phyloP scores from a whole-genome alignment of 2,329 filamentous ascomycete genomes.

The Ascochyta koolunga region DNA sequence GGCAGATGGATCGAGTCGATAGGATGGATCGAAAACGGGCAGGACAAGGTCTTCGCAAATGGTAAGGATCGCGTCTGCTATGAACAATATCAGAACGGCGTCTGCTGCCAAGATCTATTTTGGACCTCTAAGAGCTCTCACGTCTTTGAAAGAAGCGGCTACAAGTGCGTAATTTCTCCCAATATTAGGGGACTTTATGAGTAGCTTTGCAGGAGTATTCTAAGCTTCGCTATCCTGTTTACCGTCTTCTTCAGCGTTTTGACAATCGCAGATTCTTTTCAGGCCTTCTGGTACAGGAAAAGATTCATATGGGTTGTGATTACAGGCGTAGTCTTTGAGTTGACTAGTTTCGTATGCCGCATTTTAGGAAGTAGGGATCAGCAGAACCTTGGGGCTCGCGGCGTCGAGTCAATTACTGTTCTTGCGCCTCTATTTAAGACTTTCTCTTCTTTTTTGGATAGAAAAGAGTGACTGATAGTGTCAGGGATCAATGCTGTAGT shows the following conservation, averaged over 20 bases:
- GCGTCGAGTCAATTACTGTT: conserved; percentile 52
- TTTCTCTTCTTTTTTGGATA: not conserved
- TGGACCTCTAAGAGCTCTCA: too few species aligned
- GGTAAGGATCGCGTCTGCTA: conserved; percentile 26
- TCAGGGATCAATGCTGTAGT: conserved; percentile 54
- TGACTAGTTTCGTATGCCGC: conserved; percentile 51
- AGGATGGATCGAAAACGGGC: conserved; percentile 33
- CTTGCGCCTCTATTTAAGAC: conserved; percentile 48
- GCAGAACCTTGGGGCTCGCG: conserved; percentile 36
- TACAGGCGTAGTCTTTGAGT: conserved; percentile 53
- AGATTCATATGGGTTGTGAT: conserved; percentile 54
- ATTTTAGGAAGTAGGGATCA: conserved; percentile 51
- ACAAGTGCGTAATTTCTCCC: too few species aligned
- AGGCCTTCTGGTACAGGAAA: conserved; percentile 36
- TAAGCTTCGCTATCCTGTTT: conserved; percentile 32
- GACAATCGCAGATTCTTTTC: conserved; percentile 27
- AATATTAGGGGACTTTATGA: too few species aligned
- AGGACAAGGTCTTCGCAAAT: conserved; percentile 31
- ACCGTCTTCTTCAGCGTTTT: conserved; percentile 32
- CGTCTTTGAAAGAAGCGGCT: too few species aligned
- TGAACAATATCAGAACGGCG: conserved; percentile 16
- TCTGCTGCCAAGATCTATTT: not conserved
- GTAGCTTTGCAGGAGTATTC: too few species aligned
- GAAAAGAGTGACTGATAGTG: not conserved
- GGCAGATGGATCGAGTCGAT: conserved; percentile 31